Evolutionary conservation across 768 basidiomycete species (phyloP).

Genomic region (Termitomyces sp.): DNA sequence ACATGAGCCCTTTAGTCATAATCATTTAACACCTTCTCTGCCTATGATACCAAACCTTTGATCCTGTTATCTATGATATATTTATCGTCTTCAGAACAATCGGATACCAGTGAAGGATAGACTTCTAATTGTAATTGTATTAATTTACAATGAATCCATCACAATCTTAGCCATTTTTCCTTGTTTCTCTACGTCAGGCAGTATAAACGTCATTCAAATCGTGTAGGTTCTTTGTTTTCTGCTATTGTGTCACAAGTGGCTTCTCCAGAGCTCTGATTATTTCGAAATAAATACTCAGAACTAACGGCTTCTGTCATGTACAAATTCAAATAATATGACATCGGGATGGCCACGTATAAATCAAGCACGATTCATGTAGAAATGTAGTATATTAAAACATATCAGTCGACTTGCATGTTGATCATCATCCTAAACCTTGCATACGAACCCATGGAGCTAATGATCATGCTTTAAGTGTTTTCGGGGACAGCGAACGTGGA

Average conservation of each 20-base stretch:
- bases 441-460: not conserved
- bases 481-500: not conserved
- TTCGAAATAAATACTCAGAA: too few species aligned
- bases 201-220: not conserved
- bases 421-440: not conserved
- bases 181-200: not conserved
- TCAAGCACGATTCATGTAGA: not conserved
- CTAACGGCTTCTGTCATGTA: not conserved
- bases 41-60: not conserved
- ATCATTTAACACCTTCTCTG: not conserved
- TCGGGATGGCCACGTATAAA: not conserved
- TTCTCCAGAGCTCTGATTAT: not conserved
- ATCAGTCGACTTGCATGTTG: not conserved
- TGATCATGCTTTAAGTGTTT: not conserved
- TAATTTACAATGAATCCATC: not conserved
- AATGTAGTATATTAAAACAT: not conserved
- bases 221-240: not conserved
- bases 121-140: not conserved
- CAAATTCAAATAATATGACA: not conserved
- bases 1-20: not conserved
- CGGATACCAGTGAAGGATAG: not conserved
- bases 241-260: not conserved
- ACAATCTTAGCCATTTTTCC: not conserved
- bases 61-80: slow-evolving; percentile 2
- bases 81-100: not conserved